Evolutionary conservation across 2,329 filamentous ascomycete species (phyloP), one percentile per base, ranked within the genome.

Genomic region (Nothopassalora personata): DNA sequence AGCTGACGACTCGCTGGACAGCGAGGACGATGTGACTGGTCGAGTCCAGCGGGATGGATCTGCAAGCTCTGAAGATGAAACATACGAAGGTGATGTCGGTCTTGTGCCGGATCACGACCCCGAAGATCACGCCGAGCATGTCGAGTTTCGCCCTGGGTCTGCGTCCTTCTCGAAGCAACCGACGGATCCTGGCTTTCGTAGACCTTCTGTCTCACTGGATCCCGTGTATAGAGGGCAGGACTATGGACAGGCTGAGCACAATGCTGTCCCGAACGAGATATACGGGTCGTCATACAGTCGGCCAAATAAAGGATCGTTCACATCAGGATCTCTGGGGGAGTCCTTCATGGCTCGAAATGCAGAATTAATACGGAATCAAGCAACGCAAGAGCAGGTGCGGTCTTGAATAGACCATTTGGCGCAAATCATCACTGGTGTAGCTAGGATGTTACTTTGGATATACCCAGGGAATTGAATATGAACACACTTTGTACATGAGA

Each of bases 321-420:
- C 63, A 19, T 65, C 56, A 23, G 70, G 72, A n/a, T 67, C 63
- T 45, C 51, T 73, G 23, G 72, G 72, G 9, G 72, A 73, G 65
- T 66, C 61, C 5, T 74, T 67, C 51, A 74, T 74, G 72, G 68
- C 67, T 9, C 58, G 64, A 23, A 69, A 71, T 60, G 71, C 71
- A n/a, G 69, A 71, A 59, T 57, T 72, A 63, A 67, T 61, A 23
- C 57, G 60, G 46, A 58, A 58, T 13, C 59, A 63, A 6, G 53
- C 49, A 48, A 33, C 57, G 34, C 60, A 49, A n/a, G 62, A 64
- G 23, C 43, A 60, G 47, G 61, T 63, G 30, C 58, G 56, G 43
- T 61, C 56, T 34, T 58, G 50, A 59, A 33, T 11, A 43, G 39
- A 15, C n/a, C n/a, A n/a, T 61, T 19, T 57, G 58, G 51, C 57